phyloP scores from a whole-genome alignment of 1,284 basidiomycete species.

The Chiua sp. region DNA sequence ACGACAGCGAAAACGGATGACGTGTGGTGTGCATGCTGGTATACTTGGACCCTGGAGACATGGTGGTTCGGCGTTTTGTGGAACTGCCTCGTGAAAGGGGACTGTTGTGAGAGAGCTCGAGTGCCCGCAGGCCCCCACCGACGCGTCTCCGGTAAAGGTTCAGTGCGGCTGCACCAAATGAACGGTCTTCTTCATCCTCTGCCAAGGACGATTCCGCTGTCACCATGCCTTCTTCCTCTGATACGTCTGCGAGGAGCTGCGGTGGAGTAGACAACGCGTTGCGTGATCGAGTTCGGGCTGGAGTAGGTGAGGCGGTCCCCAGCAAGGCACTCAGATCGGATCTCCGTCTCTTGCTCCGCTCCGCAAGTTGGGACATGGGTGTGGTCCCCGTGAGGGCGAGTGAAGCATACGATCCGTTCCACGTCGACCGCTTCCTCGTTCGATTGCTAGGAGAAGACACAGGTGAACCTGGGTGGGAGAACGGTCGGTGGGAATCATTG shows the following conservation, averaged over 20 bases:
- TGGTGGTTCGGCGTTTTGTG: conserved; percentile 35
- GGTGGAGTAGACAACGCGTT: conserved; percentile 26
- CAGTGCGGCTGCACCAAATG: conserved; percentile 66
- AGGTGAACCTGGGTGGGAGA: conserved; percentile 49
- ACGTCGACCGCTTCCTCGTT: conserved; percentile 67
- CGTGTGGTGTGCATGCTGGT: conserved; percentile 64
- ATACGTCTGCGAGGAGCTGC: conserved; percentile 42
- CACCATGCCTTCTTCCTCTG: conserved; percentile 44
- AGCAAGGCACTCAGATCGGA: conserved; percentile 58
- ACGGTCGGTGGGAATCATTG: conserved; percentile 41
- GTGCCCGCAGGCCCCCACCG: conserved; percentile 52
- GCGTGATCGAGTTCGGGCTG: conserved; percentile 27
- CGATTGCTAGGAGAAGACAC: conserved; percentile 32
- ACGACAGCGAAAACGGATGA: conserved; percentile 67
- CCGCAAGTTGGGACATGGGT: conserved; percentile 42
- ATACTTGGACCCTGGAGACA: conserved; percentile 56
- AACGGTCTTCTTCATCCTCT: conserved; percentile 27
- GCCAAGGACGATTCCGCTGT: conserved; percentile 27
- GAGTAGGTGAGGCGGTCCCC: conserved; percentile 32
- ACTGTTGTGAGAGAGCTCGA: conserved; percentile 41
- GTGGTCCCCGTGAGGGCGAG: conserved; percentile 53
- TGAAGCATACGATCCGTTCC: conserved; percentile 69
- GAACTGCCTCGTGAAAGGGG: conserved; percentile 21
- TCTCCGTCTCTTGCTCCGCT: conserved; percentile 54
- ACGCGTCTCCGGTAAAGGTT: conserved; percentile 59